These are phyloP conservation scores for Leptographium lundbergii DNA, from an alignment of 2,329 filamentous ascomycete genomes.

Conservation along the genomic window DNA sequence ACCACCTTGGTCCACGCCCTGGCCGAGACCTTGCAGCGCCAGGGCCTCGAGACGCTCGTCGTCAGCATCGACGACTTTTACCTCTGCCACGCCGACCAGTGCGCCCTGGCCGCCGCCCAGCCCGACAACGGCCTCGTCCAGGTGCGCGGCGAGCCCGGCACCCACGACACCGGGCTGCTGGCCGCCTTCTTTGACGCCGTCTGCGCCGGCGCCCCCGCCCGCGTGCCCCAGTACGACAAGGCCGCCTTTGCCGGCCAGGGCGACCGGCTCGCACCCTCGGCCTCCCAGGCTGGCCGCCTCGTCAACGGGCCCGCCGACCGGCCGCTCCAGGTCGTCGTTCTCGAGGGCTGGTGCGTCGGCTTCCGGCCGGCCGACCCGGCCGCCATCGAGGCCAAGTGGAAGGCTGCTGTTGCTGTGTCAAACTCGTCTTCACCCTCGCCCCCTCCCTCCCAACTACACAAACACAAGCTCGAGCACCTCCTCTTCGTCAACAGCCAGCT, in stretches of 20 bases:
- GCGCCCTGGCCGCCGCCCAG: slow-evolving; percentile 49
- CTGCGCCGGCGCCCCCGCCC: slow-evolving; percentile 36
- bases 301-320: slow-evolving; percentile 39
- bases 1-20: slow-evolving; percentile 69
- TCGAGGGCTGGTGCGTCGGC: slow-evolving; percentile 87
- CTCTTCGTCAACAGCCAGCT: slow-evolving; percentile 37
- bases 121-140: slow-evolving; percentile 65
- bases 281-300: slow-evolving; percentile 42
- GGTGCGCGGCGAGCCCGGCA: slow-evolving; percentile 67
- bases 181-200: slow-evolving; percentile 47
- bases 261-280: slow-evolving; percentile 51
- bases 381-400: slow-evolving; percentile 36
- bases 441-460: slow-evolving; percentile 23
- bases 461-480: slow-evolving; percentile 36
- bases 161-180: slow-evolving; percentile 59
- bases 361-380: slow-evolving; percentile 49
- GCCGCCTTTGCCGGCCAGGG: slow-evolving; percentile 63
- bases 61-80: slow-evolving; percentile 88
- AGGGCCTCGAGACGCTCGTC: slow-evolving; percentile 48
- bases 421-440: too few relatives aligned
- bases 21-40: slow-evolving; percentile 40
- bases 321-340: slow-evolving; percentile 53
- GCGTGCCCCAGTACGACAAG: slow-evolving; percentile 72
- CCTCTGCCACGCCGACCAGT: slow-evolving; percentile 57
- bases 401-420: slow-evolving; percentile 16